Base-by-base conservation (phyloP, 1,284 basidiomycete species). In the Puccinia hordei region DNA sequence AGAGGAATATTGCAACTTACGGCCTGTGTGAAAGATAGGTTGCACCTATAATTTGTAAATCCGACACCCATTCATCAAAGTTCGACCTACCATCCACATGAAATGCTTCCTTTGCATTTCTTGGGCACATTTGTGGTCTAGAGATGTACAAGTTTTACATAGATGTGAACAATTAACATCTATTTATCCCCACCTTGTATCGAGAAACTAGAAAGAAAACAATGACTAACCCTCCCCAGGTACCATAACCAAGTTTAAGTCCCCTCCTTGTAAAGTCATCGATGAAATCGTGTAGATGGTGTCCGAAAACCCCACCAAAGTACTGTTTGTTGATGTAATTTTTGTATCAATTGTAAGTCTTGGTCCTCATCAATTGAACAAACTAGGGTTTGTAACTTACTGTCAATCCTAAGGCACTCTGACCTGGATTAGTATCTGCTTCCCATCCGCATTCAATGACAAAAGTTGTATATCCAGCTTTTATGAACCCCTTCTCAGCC, bases 401-500 rank as follows among this genome's bases (percentile, higher is more conserved):
- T 19, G 17, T 3, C 17, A 49, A 19, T 19, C 2, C 9, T 2
- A 2, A 19, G 3, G 8, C 17, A 8, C 46, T 12, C 19, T 49
- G 8, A 46, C 12, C 2, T n/a, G n/a, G n/a, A n/a, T n/a, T n/a
- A n/a, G n/a, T n/a, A n/a, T 24, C n/a, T n/a, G n/a, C n/a, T 66
- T 76, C 73, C 73, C 73, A 76, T 44, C 73, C 73, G 66, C 73
- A 76, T 53, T 76, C 46, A 44, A 76, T 27, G 2, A 66, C 63
- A 15, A 76, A n/a, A 15, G 38, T 76, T 15, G 46, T 76, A 24
- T 76, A 76, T 46, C 73, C 73, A 27, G 49, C n/a, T 35, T 76
- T 66, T 2, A 24, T 35, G 22, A 76, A 59, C 3, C 73, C 73
- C 44, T 24, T 49, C 6, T 53, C 46, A 30, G 33, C 44, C 24